phyloP scores from a whole-genome alignment of 31 red algal species.

The Odonthalia washingtoniensis region DNA sequence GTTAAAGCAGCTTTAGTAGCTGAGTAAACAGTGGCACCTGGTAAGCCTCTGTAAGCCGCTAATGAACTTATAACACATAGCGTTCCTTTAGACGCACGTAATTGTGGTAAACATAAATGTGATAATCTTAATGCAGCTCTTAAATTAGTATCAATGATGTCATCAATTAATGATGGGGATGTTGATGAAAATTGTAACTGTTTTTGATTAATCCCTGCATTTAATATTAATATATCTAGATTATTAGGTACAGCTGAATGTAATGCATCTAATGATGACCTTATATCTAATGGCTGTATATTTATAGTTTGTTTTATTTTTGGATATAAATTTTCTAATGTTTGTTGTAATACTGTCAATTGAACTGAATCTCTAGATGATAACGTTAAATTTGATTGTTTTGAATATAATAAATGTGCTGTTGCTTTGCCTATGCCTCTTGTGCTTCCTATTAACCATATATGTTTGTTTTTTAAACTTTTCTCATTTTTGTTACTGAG shows the following conservation, averaged over 20 bases:
- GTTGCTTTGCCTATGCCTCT: not conserved
- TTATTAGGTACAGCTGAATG: not conserved
- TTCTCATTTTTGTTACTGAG: no score
- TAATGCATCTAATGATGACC: not conserved
- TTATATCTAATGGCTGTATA: not conserved
- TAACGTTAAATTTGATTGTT: not conserved
- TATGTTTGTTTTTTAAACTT: not conserved
- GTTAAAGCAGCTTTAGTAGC: slow-evolving; percentile 63
- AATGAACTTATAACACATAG: slow-evolving; percentile 48
- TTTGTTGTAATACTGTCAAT: not conserved
- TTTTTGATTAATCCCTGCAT: slow-evolving; percentile 53
- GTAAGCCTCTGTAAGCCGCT: slow-evolving; percentile 53
- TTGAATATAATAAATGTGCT: not conserved
- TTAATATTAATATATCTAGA: slow-evolving; percentile 49
- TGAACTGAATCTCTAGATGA: not conserved
- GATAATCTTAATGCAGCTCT: slow-evolving; percentile 4
- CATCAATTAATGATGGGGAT: not conserved
- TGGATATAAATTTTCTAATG: not conserved
- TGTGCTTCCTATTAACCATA: not conserved
- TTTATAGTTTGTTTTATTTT: not conserved
- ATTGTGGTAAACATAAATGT: not conserved
- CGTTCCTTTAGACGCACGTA: not conserved
- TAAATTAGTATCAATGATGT: slow-evolving; percentile 51
- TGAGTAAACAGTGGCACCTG: slow-evolving; percentile 49
- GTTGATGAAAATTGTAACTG: slow-evolving; percentile 16